Evolutionary conservation across 2,329 filamentous ascomycete genomes (phyloP).

Genomic region (Colletotrichum sp.): DNA sequence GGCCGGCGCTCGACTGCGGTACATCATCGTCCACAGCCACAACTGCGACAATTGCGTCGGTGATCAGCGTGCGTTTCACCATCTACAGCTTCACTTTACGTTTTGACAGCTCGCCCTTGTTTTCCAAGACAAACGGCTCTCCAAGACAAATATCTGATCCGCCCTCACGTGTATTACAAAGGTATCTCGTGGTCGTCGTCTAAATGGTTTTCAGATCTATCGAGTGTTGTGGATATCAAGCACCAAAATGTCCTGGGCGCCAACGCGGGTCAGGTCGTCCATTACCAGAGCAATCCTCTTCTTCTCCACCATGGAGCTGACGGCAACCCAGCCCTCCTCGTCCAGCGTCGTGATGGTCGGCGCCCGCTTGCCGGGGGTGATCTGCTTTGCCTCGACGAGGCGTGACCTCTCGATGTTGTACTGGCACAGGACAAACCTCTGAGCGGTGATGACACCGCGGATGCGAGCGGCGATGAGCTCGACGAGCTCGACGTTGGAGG

Average conservation of each 20-base stretch:
- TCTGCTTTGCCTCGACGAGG: conserved; percentile 70
- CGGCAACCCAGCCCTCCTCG: conserved; percentile 90
- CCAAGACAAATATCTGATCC: background rate
- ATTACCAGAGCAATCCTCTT: conserved; percentile 85
- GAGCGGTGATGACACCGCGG: conserved; percentile 91
- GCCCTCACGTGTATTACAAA: background rate
- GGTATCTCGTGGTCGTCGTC: conserved; percentile 1
- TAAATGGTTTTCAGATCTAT: conserved; percentile 25
- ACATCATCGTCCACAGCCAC: background rate
- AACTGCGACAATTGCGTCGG: background rate
- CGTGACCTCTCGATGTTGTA: conserved; percentile 85
- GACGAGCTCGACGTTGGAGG: conserved; percentile 81
- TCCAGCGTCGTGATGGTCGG: conserved; percentile 91
- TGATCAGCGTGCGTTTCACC: background rate
- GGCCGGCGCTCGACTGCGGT: background rate
- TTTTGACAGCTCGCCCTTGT: background rate
- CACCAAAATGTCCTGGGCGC: conserved; percentile 85
- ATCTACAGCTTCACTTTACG: background rate
- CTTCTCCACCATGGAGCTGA: conserved; percentile 91
- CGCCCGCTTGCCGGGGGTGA: conserved; percentile 93
- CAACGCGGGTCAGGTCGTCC: conserved; percentile 79
- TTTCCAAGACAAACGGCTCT: background rate
- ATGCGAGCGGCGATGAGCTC: conserved; percentile 87
- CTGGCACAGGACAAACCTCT: conserved; percentile 92
- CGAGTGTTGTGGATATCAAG: conserved; percentile 84